Evolutionary conservation across 148 eudicot species (phyloP).

Genomic region (Heliosperma pusillum): DNA sequence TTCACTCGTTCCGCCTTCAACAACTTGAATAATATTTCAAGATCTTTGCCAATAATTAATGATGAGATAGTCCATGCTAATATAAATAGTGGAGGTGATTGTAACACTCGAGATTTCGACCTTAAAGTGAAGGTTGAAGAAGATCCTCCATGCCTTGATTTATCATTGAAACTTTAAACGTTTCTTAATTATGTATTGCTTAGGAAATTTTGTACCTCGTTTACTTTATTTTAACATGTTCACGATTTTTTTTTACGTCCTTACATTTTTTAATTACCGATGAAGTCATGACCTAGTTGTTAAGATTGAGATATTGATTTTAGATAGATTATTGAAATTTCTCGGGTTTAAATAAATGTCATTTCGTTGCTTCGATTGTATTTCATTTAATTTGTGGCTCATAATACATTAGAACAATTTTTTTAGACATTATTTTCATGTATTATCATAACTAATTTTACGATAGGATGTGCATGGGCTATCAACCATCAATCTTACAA

Average conservation of each 20-base stretch:
- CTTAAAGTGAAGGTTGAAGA: not conserved
- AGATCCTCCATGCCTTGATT: not conserved
- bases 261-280: not conserved
- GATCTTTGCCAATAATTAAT: not conserved
- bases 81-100: not conserved
- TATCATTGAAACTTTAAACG: conserved; percentile 9
- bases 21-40: conserved; percentile 8
- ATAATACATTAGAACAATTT: too few relatives aligned
- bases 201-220: not conserved
- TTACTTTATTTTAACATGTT: not conserved
- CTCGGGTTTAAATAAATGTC: not conserved
- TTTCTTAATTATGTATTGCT: not conserved
- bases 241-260: too few relatives aligned
- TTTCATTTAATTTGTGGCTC: not conserved
- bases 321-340: not conserved
- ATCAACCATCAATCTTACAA: too few relatives aligned
- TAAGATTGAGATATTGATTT: not conserved
- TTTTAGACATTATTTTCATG: too few relatives aligned
- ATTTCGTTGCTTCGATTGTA: not conserved
- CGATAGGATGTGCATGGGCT: too few relatives aligned
- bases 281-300: not conserved
- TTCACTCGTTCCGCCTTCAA: not conserved
- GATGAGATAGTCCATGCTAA: not conserved
- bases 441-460: too few relatives aligned
- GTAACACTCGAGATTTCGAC: not conserved